Conservation (phyloP, 176 grass and related monocot species). For the Oryza glaberrima region DNA sequence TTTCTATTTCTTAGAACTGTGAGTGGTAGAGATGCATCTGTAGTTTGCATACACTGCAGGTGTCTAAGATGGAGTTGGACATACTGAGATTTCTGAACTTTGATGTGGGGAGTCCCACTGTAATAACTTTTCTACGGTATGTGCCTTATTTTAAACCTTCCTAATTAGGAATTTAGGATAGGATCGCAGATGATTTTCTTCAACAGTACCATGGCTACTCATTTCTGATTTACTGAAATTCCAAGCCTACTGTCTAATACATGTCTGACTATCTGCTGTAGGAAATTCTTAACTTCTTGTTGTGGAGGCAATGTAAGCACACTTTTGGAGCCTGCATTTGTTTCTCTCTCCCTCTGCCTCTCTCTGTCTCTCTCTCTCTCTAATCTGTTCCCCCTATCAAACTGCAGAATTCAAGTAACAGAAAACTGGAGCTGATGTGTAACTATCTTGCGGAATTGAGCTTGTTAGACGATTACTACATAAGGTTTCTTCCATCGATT, state of each 20-base stretch:
- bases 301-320: constrained; percentile 54
- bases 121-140: constrained; percentile 56
- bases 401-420: constrained; percentile 9
- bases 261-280: constrained; percentile 31
- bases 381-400: neutral
- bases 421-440: constrained; percentile 44
- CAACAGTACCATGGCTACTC: neutral
- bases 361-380: neutral
- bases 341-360: no score
- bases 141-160: neutral
- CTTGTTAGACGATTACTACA: constrained; percentile 57
- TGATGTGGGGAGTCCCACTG: constrained; percentile 56
- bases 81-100: constrained; percentile 55
- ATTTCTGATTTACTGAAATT: constrained; percentile 5
- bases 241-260: neutral
- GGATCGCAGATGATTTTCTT: neutral
- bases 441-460: constrained; percentile 75
- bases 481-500: constrained; percentile 58
- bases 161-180: neutral
- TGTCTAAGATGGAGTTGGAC: constrained; percentile 62
- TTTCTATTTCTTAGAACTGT: constrained; percentile 20
- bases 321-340: neutral
- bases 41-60: constrained; percentile 41
- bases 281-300: constrained; percentile 45
- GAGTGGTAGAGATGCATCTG: neutral